Percentiles rank a stretch among this genome's conserved stretches.
Conservation (phyloP, 129 eudicot genomes). For the Pseudognaphalium luteoalbum region DNA sequence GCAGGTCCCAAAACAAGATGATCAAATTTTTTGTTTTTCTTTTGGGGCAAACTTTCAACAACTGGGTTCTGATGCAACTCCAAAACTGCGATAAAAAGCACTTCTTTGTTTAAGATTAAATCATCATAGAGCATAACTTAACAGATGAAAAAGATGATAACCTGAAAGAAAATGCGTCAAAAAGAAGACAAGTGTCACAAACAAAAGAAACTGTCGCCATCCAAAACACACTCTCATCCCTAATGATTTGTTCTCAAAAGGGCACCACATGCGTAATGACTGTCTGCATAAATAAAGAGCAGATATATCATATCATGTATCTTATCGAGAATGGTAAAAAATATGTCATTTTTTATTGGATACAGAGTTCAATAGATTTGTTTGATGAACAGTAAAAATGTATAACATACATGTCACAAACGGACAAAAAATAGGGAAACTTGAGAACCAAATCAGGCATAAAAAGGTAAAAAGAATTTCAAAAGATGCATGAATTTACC, state of each 20-base stretch:
- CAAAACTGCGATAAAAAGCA: slow-evolving; percentile 46
- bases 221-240: slow-evolving; percentile 73
- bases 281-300: slow-evolving; percentile 31
- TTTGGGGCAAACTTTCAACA: slow-evolving; percentile 37
- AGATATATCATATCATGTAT: not conserved
- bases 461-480: not conserved
- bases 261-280: slow-evolving; percentile 3
- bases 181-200: slow-evolving; percentile 63
- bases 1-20: slow-evolving; percentile 87
- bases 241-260: slow-evolving; percentile 24
- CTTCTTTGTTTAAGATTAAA: not conserved
- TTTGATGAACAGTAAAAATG: not conserved
- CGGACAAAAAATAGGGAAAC: not conserved
- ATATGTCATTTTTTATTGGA: slow-evolving; percentile 11
- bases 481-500: not conserved
- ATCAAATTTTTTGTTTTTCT: slow-evolving; percentile 49
- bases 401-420: not conserved
- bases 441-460: not conserved
- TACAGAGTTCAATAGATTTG: not conserved
- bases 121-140: not conserved
- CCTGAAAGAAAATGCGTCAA: slow-evolving; percentile 67
- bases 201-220: slow-evolving; percentile 69
- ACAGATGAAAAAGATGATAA: slow-evolving; percentile 23
- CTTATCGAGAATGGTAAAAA: not conserved
- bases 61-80: slow-evolving; percentile 54